Evolutionary conservation across 495 filamentous ascomycete species (phyloP).

Genomic region (Hypomontagnella monticulosa): DNA sequence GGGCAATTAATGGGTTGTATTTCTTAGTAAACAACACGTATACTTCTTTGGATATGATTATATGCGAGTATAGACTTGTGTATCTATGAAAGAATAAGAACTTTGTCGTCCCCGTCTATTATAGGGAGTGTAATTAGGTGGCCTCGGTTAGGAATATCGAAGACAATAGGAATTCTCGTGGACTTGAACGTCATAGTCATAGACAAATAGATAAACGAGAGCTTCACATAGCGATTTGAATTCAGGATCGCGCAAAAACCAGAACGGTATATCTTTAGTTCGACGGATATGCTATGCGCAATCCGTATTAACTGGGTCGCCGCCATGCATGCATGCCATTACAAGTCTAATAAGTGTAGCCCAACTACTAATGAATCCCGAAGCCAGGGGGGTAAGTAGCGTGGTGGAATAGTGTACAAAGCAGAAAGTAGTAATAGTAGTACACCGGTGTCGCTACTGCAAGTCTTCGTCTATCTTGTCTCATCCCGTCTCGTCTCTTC

Average conservation of each 20-base stretch:
- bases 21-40: too few species aligned
- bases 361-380: slow-evolving; percentile 11
- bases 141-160: background rate
- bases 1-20: too few species aligned
- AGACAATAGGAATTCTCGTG: background rate
- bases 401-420: slow-evolving; percentile 42
- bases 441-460: slow-evolving; percentile 34
- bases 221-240: slow-evolving; percentile 3
- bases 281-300: slow-evolving; percentile 5
- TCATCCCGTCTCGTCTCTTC: slow-evolving; percentile 13
- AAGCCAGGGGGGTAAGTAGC: slow-evolving; percentile 8
- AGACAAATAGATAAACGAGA: too few species aligned
- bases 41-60: too few species aligned
- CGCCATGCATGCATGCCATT: slow-evolving; percentile 38
- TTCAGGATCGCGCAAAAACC: slow-evolving; percentile 8
- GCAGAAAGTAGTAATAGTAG: slow-evolving; percentile 24
- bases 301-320: slow-evolving; percentile 13
- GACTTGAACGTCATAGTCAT: too few species aligned
- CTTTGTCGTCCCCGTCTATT: too few species aligned
- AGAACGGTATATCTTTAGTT: slow-evolving; percentile 5
- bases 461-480: slow-evolving; percentile 1
- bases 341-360: slow-evolving; percentile 35
- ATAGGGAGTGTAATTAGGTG: too few species aligned
- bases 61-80: too few species aligned
- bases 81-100: too few species aligned